Conservation (phyloP, 2,329 filamentous ascomycete species). For the Xylaria sp. region DNA sequence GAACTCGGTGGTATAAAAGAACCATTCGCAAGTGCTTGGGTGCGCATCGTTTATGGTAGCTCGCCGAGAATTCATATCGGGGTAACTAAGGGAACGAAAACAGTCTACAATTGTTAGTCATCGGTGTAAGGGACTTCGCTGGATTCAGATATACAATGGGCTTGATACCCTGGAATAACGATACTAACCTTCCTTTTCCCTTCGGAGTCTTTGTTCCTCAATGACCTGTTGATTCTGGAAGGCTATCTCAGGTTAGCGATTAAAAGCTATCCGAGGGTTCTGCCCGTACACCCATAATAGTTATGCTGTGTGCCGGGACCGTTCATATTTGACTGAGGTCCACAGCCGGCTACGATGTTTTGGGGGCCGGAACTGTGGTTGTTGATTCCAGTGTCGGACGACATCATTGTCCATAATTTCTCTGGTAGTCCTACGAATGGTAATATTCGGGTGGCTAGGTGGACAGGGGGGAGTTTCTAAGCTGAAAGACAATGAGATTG, state of each 20-base stretch:
- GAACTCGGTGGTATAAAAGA: slow-evolving; percentile 39
- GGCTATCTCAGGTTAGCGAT: neutral
- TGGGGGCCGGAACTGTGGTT: slow-evolving; percentile 2
- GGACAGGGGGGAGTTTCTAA: neutral
- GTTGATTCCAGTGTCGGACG: neutral
- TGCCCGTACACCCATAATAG: slow-evolving; percentile 16
- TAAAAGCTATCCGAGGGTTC: neutral
- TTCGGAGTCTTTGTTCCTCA: neutral
- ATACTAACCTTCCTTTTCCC: slow-evolving; percentile 19
- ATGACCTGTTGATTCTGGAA: neutral
- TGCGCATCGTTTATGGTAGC: slow-evolving; percentile 12
- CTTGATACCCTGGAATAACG: too few species aligned
- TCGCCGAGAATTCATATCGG: slow-evolving; percentile 14
- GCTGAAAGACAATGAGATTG: too few species aligned
- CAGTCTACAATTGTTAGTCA: slow-evolving; percentile 11
- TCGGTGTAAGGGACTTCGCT: neutral
- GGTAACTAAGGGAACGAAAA: slow-evolving; percentile 15
- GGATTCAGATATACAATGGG: neutral
- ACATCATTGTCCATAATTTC: neutral
- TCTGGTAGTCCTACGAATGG: too few species aligned
- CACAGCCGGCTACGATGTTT: neutral
- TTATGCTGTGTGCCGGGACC: slow-evolving; percentile 9
- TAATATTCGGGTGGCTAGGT: neutral
- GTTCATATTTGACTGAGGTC: slow-evolving; percentile 3
- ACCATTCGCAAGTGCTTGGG: slow-evolving; percentile 41